Evolutionary conservation across 371 early-diverging fungal genomes (phyloP).

Genomic region (Syncephalastrum sp.): DNA sequence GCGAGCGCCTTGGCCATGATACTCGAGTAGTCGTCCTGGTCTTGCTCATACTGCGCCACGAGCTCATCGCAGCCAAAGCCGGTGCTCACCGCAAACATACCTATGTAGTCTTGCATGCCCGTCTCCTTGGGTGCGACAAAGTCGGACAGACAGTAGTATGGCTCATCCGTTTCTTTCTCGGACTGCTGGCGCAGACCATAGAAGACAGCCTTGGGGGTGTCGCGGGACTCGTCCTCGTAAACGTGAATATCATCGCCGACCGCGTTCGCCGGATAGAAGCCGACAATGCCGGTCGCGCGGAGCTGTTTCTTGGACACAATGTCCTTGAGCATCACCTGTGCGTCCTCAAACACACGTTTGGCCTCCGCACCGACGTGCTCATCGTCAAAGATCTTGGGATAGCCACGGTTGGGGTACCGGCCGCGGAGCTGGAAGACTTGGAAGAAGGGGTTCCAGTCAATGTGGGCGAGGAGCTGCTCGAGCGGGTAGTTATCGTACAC

Average conservation of each 20-base stretch:
- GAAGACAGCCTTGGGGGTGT: constrained; percentile 66
- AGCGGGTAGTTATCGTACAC: constrained; percentile 77
- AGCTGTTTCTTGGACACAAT: constrained; percentile 73
- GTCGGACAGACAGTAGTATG: constrained; percentile 86
- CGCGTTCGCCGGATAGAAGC: constrained; percentile 87
- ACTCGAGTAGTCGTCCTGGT: constrained; percentile 83
- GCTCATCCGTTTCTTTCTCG: constrained; percentile 73
- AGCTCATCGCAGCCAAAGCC: constrained; percentile 89
- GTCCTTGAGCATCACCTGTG: constrained; percentile 72
- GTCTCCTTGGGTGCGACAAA: constrained; percentile 82
- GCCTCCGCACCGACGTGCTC: constrained; percentile 88
- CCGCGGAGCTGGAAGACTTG: constrained; percentile 95
- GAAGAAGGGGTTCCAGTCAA: constrained; percentile 98
- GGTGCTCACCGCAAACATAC: constrained; percentile 87
- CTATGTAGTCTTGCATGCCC: constrained; percentile 80
- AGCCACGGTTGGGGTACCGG: constrained; percentile 93
- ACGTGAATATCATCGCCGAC: constrained; percentile 86
- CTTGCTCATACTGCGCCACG: constrained; percentile 66
- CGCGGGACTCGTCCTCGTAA: constrained; percentile 69
- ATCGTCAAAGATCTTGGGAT: constrained; percentile 94
- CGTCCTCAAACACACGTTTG: constrained; percentile 86
- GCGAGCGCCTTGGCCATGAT: constrained; percentile 94
- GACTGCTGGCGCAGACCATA: constrained; percentile 77
- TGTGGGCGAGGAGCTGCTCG: constrained; percentile 66
- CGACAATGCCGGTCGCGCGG: constrained; percentile 74